Evolutionary conservation across 2,329 filamentous ascomycete genomes (phyloP), one percentile per base, ranked within the genome.

Genomic region (Cytospora piceicola): DNA sequence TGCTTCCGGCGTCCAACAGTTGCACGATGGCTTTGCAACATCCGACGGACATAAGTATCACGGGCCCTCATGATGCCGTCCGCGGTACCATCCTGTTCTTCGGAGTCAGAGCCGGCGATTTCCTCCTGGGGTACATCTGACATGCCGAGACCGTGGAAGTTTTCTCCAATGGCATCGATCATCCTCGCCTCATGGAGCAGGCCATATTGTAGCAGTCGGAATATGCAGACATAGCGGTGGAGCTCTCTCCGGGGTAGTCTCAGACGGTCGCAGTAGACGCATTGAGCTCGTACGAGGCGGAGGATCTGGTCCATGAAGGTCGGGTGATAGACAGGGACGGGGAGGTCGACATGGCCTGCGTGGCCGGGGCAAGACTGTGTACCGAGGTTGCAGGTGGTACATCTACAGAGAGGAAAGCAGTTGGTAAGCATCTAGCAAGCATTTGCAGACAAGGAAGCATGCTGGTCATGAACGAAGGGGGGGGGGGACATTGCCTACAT

Each of bases 241-340:
- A 96, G 82, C 68, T 92, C 86, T 61, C 88, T 85, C 58, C 89
- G 86, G n/a, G 90, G 83, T 75, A 97, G 84, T 74, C 91, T 92
- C 71, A 99, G 88, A 65, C 89, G 88, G 74, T 94, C 90, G 79
- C 96, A 99, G 80, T 97, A 97, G 67, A 90, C 85, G 76, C 95
- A 99, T 77, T 94, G 91, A 62, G 92, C 90, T 71, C 93, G 89
- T 24, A 99, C 84, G 55, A 99, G 83, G 54, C 92, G 90, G 69
- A 96, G 86, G 61, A 94, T 86, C 76, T 97, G 94, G 75, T 97
- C 94, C 83, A 99, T 90, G 74, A 97, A 98, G 2, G 93, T 91
- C n/a, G 94, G 92, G 77, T 99, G 94, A 76, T 98, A 99, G 61
- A 97, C 92, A 56, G 92, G 92, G 15, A 94, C 90, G 17, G 95